phyloP scores from a whole-genome alignment of 495 filamentous ascomycete species.

The Penicillium cosmopolitanum region DNA sequence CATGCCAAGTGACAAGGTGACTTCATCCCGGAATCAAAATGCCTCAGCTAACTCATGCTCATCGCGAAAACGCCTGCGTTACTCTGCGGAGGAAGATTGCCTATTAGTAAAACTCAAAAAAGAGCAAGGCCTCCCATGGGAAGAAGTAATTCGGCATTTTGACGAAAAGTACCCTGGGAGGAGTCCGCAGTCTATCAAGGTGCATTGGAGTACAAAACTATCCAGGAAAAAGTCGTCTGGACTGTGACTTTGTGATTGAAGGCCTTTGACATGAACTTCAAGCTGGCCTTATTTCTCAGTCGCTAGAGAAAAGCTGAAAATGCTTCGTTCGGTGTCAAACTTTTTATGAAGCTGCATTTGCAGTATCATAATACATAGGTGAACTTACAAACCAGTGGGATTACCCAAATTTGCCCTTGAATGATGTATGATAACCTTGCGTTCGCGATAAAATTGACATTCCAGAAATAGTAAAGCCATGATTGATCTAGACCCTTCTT shows the following conservation, averaged over 20 bases:
- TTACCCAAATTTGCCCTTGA: no score
- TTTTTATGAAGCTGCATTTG: not conserved
- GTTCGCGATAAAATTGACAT: no score
- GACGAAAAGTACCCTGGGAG: constrained; percentile 14
- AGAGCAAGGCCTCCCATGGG: constrained; percentile 12
- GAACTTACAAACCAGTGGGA: no score
- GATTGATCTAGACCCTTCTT: no score
- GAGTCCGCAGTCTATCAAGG: constrained; percentile 12
- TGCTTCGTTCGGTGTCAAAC: not conserved
- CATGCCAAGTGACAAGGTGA: constrained; percentile 2
- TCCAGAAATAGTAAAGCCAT: no score
- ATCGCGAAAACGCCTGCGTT: constrained; percentile 10
- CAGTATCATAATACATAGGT: no score
- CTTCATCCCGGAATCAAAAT: constrained; percentile 3
- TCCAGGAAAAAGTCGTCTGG: not conserved
- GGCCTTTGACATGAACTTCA: not conserved
- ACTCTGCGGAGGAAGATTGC: constrained; percentile 9
- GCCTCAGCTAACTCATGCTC: not conserved
- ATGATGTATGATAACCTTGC: no score
- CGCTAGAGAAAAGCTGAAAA: not conserved
- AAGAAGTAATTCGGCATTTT: constrained; percentile 15
- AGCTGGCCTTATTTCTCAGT: no score
- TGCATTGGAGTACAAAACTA: constrained; percentile 12
- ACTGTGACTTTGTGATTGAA: not conserved
- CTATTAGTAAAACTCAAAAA: constrained; percentile 17